Evolutionary conservation across 2,329 filamentous ascomycete genomes (phyloP).

Genomic region (Pseudopyrenochaeta lycopersici): DNA sequence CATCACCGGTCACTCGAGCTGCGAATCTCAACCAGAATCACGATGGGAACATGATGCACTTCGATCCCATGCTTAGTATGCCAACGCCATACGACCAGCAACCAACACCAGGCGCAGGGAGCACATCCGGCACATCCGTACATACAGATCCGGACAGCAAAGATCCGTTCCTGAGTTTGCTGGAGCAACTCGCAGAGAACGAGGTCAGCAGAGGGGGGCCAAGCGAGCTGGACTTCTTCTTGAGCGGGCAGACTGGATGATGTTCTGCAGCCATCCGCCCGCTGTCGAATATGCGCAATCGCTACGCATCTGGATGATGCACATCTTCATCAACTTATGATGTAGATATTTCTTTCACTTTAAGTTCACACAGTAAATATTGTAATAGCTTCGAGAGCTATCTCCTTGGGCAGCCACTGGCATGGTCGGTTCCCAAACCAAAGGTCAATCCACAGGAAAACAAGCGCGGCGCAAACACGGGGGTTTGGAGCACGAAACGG

Average conservation of each 20-base stretch:
- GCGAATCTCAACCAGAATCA: conserved; percentile 28
- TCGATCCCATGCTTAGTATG: conserved; percentile 54
- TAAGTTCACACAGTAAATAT: conserved; percentile 19
- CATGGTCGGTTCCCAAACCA: conserved; percentile 2
- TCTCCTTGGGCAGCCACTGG: conserved; percentile 8
- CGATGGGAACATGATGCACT: conserved; percentile 26
- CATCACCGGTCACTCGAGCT: conserved; percentile 38
- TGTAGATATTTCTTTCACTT: conserved; percentile 2
- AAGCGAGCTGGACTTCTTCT: conserved; percentile 81
- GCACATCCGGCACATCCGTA: conserved; percentile 49
- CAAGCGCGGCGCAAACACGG: conserved; percentile 18
- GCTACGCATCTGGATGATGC: not conserved
- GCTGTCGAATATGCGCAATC: not conserved
- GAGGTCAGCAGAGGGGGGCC: conserved; percentile 74
- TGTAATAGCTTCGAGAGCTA: conserved; percentile 19
- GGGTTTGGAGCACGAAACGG: not conserved
- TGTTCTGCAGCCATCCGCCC: conserved; percentile 4
- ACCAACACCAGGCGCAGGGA: conserved; percentile 56
- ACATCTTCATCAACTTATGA: not conserved
- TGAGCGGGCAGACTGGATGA: conserved; percentile 53
- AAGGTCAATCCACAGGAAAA: conserved; percentile 3
- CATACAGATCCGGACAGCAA: conserved; percentile 66
- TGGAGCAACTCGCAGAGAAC: conserved; percentile 85
- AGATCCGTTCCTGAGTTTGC: conserved; percentile 79
- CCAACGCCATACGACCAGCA: conserved; percentile 53